A percentile compares a stretch with the other conserved stretches of the same genome.
Evolutionary conservation across 2,329 filamentous ascomycete species (phyloP).

Genomic region (Trichoderma aggressivum): DNA sequence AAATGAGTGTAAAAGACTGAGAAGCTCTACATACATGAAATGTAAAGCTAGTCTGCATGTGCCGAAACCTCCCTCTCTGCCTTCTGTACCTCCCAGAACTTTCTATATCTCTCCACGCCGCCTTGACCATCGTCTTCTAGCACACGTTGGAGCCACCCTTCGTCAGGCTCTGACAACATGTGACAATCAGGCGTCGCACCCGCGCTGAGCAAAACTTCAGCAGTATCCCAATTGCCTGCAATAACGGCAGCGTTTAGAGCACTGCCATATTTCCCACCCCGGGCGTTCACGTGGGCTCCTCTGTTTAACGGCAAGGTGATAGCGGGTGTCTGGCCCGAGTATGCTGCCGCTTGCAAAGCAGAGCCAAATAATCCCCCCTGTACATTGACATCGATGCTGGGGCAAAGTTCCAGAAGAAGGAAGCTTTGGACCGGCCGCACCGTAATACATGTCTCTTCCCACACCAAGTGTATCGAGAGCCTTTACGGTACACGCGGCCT

Average conservation of each 20-base stretch:
- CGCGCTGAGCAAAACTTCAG: conserved; percentile 9
- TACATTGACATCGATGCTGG: conserved; percentile 15
- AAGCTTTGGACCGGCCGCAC: neutral
- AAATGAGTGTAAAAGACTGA: too few relatives aligned
- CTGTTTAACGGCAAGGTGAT: conserved; percentile 7
- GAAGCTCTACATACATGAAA: too few relatives aligned
- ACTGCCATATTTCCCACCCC: conserved; percentile 3
- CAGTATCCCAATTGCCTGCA: conserved; percentile 3
- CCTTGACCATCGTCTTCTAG: neutral
- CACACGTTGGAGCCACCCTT: neutral
- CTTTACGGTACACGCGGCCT: neutral
- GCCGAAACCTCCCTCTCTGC: neutral
- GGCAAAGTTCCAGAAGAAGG: neutral
- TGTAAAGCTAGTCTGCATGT: neutral
- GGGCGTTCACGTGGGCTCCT: conserved; percentile 19
- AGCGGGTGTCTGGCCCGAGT: neutral
- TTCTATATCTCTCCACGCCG: neutral
- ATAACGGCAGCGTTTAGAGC: conserved; percentile 16
- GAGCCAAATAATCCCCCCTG: conserved; percentile 18
- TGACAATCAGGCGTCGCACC: conserved; percentile 16
- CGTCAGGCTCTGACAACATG: neutral
- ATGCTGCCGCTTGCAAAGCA: conserved; percentile 22
- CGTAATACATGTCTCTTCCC: neutral
- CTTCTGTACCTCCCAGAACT: neutral
- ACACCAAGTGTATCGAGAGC: neutral